Conservation (phyloP, 352 stramenopile genomes). For the Globisporangium takayamanum region DNA sequence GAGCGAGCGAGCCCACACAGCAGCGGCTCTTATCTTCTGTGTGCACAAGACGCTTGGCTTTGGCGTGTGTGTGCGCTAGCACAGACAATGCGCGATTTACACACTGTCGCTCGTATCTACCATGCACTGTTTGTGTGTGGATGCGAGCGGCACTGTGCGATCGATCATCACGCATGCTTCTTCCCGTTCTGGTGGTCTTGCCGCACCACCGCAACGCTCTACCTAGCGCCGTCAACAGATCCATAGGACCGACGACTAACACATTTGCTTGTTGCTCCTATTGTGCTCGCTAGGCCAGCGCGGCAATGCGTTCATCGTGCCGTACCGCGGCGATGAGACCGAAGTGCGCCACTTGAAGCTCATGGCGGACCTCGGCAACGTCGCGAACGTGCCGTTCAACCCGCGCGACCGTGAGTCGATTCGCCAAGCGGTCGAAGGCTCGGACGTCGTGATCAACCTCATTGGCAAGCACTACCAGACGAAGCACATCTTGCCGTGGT, state of each 20-base stretch:
- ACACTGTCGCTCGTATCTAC: too few relatives aligned
- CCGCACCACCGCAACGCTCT: not conserved
- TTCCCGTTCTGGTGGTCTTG: conserved; percentile 8
- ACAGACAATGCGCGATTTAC: too few relatives aligned
- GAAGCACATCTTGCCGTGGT: conserved; percentile 89
- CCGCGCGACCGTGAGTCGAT: conserved; percentile 92
- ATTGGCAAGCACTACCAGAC: conserved; percentile 98
- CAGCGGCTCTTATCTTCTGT: too few relatives aligned
- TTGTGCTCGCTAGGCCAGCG: conserved; percentile 34
- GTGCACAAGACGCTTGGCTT: too few relatives aligned
- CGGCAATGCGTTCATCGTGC: conserved; percentile 74
- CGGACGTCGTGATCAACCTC: conserved; percentile 96
- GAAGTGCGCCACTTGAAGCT: conserved; percentile 93
- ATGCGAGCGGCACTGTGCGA: not conserved
- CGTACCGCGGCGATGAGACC: conserved; percentile 92
- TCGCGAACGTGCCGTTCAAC: conserved; percentile 72
- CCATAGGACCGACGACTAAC: not conserved
- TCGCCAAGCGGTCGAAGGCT: conserved; percentile 84
- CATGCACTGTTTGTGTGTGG: not conserved
- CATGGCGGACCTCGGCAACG: conserved; percentile 91
- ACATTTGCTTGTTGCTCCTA: too few relatives aligned
- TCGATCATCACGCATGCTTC: not conserved
- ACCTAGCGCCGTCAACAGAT: too few relatives aligned
- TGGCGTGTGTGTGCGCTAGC: too few relatives aligned
- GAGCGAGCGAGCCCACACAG: too few relatives aligned